Evolutionary conservation across 176 grass and related monocot genomes (phyloP), one percentile per base, ranked within the genome.

Genomic region (Tillandsia fasciculata): DNA sequence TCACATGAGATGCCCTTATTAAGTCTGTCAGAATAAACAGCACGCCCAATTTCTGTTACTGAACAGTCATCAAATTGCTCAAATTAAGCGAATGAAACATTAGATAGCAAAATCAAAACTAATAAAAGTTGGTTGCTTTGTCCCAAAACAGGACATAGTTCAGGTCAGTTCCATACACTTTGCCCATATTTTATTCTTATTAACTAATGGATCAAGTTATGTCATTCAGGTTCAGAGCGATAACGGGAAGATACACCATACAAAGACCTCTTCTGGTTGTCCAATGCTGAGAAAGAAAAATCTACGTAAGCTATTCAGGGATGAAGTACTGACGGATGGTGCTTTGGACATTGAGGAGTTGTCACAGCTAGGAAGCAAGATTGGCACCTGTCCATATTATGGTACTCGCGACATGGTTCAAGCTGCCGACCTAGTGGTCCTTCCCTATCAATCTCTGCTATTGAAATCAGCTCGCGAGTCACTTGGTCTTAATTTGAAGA

Each of bases 321-420:
- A 42, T 10, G 70, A 87, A 89, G 83, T 84, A 12, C 63, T 57
- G 73, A 52, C 81, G 10, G 75, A 77, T 67, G 83, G 71, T 81
- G 80, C 88, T 78, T 76, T 87, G 69, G 93, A 96, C 70, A 92
- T 92, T 64, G 89, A 96, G 50, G 93, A 96, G 87, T 80, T 96
- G 70, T 68, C 77, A 23, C 64, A 78, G n/a, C 73, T 87, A 67
- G 89, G 93, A 66, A 96, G 69, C 76, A 90, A 81, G 28, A 85
- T 96, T 63, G 88, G 93, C 65, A 92, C 83, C 7, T 96, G 93
- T 67, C 81, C 93, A 2, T 96, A 96, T 75, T 96, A 96, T 59
- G 88, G 88, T 68, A 33, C 86, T 13, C 83, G 93, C n/a, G 79
- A 77, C 67, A 83, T 92, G 83, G 67, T 96, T 76, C 81, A 24